Conservation (phyloP, 2,329 filamentous ascomycete genomes). For the Mycosphaerella sp. region DNA sequence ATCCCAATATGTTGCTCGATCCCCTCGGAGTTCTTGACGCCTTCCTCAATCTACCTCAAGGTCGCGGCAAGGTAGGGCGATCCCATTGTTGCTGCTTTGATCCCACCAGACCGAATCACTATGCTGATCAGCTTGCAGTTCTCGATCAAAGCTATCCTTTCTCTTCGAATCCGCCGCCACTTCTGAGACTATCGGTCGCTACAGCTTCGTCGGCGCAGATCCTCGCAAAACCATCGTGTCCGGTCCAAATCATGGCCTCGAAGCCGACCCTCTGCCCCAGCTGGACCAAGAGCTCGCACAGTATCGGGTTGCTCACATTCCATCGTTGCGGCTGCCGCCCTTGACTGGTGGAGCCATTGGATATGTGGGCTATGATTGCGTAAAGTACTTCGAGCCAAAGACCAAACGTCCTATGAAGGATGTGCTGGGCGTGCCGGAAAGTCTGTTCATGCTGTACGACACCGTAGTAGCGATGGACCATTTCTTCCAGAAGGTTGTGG, state of each 20-base stretch:
- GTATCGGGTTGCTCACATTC: constrained; percentile 74
- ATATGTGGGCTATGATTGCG: constrained; percentile 96
- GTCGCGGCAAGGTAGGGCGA: constrained; percentile 62
- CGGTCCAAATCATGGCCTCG: constrained; percentile 77
- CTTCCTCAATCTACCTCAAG: constrained; percentile 92
- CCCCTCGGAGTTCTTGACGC: constrained; percentile 86
- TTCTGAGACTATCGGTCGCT: constrained; percentile 86
- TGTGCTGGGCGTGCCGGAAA: constrained; percentile 81
- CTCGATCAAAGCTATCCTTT: constrained; percentile 73
- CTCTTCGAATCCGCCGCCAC: constrained; percentile 91
- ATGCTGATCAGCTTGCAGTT: constrained; percentile 32
- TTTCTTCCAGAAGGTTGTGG: constrained; percentile 86
- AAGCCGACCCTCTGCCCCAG: constrained; percentile 73
- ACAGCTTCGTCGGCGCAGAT: constrained; percentile 87
- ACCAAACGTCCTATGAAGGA: constrained; percentile 81
- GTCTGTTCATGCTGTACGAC: constrained; percentile 94
- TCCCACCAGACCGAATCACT: too few relatives aligned
- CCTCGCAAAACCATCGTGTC: constrained; percentile 75
- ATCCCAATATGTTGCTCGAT: constrained; percentile 79
- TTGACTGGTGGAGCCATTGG: constrained; percentile 90
- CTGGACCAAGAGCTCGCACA: constrained; percentile 75
- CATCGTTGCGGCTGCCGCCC: constrained; percentile 73
- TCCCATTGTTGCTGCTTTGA: background rate
- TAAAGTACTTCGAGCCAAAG: constrained; percentile 96
- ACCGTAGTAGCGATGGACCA: constrained; percentile 92